Conservation (phyloP, 768 basidiomycete genomes). For the Auriculariales sp. region DNA sequence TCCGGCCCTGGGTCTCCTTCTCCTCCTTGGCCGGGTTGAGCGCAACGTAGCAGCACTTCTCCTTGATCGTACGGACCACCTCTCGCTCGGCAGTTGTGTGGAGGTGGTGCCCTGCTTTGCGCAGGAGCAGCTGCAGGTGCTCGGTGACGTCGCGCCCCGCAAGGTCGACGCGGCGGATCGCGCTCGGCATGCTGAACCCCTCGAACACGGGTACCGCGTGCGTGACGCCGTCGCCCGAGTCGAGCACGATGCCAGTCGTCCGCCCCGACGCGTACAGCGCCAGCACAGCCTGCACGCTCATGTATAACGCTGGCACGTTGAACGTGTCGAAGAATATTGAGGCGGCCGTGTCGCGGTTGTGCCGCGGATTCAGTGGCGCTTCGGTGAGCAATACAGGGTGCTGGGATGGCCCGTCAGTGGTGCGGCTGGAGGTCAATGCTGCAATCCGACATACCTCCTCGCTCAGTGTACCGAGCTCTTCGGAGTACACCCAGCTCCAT, state of each 20-base stretch:
- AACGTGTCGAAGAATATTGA: slow-evolving; percentile 99
- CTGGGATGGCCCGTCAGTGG: slow-evolving; percentile 25
- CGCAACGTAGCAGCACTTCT: slow-evolving; percentile 94
- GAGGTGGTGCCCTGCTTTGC: slow-evolving; percentile 88
- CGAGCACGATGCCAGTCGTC: slow-evolving; percentile 97
- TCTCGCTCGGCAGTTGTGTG: slow-evolving; percentile 96
- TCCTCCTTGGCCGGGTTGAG: slow-evolving; percentile 89
- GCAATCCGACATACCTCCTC: slow-evolving; percentile 60
- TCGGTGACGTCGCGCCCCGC: slow-evolving; percentile 96
- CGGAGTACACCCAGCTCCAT: slow-evolving; percentile 96
- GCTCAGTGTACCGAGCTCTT: slow-evolving; percentile 87
- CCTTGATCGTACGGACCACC: slow-evolving; percentile 93
- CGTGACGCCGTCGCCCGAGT: slow-evolving; percentile 97
- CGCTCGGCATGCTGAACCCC: slow-evolving; percentile 98
- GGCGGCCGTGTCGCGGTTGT: slow-evolving; percentile 90
- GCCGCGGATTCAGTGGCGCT: slow-evolving; percentile 91
- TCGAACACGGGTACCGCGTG: slow-evolving; percentile 98
- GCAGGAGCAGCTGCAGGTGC: slow-evolving; percentile 82
- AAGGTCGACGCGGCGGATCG: slow-evolving; percentile 89
- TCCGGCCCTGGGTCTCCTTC: slow-evolving; percentile 65
- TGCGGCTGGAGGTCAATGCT: not conserved
- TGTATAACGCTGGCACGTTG: slow-evolving; percentile 95
- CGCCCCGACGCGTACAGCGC: slow-evolving; percentile 97
- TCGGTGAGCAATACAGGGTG: slow-evolving; percentile 96
- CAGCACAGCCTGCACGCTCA: slow-evolving; percentile 91